Evolutionary conservation across 2,329 filamentous ascomycete species (phyloP).

Genomic region (Cytospora leucostoma): DNA sequence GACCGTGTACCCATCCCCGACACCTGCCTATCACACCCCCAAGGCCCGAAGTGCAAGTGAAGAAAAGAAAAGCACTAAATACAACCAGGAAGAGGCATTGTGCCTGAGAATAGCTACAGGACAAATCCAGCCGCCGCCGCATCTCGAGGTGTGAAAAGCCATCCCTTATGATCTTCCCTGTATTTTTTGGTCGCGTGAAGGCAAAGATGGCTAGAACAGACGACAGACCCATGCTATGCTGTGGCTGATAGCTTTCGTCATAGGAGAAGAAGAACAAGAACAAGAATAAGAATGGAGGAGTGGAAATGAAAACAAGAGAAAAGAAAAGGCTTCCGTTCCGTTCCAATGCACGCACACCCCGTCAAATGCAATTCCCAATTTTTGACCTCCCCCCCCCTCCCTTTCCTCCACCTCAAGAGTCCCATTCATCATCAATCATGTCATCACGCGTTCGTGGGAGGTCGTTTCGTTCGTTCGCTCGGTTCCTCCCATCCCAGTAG

Average conservation of each 20-base stretch:
- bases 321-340: background rate
- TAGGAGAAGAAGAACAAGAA: background rate
- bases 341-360: conserved; percentile 9
- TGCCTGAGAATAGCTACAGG: conserved; percentile 19
- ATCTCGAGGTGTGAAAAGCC: conserved; percentile 2
- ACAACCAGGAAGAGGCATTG: background rate
- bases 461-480: background rate
- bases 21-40: background rate
- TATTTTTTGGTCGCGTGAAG: background rate
- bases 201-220: conserved; percentile 20
- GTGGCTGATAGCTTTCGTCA: conserved; percentile 12
- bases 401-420: no score
- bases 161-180: conserved; percentile 2
- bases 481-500: background rate
- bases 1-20: background rate
- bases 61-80: background rate
- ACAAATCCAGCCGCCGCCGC: conserved; percentile 19
- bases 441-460: background rate
- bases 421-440: conserved; percentile 1
- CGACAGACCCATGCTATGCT: background rate
- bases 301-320: background rate
- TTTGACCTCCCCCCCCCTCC: conserved; percentile 4
- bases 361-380: conserved; percentile 14
- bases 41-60: background rate
- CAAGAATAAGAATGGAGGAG: background rate